Evolutionary conservation across 2,329 filamentous ascomycete genomes (phyloP).

Genomic region (Aspergillus texensis): DNA sequence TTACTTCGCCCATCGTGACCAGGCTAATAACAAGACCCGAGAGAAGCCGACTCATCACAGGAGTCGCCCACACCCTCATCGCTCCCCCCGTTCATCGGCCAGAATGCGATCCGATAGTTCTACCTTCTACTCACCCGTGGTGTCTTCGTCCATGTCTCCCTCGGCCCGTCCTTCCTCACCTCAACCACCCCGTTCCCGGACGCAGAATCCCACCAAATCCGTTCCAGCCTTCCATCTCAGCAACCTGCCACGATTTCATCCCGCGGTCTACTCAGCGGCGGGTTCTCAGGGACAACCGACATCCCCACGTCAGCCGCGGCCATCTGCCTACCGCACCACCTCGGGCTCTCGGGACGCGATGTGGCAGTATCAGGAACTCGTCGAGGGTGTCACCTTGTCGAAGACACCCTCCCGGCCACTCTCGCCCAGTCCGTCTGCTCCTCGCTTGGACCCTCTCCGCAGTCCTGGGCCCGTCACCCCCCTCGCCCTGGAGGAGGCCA

Average conservation of each 20-base stretch:
- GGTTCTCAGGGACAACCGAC: conserved; percentile 33
- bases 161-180: conserved; percentile 36
- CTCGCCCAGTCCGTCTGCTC: conserved; percentile 43
- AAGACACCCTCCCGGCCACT: conserved; percentile 30
- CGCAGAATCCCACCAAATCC: conserved; percentile 39
- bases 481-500: conserved; percentile 43
- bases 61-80: conserved; percentile 18
- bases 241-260: conserved; percentile 50
- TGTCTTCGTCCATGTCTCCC: conserved; percentile 38
- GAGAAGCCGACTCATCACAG: conserved; percentile 12
- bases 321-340: conserved; percentile 34
- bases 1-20: conserved; percentile 37
- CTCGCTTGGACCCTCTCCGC: conserved; percentile 47
- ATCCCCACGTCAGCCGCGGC: conserved; percentile 36
- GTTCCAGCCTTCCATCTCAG: conserved; percentile 42
- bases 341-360: conserved; percentile 41
- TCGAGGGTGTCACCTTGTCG: conserved; percentile 38
- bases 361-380: conserved; percentile 47
- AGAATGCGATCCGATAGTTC: conserved; percentile 39
- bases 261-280: conserved; percentile 45
- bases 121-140: conserved; percentile 34
- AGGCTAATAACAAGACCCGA: conserved; percentile 22
- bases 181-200: conserved; percentile 35
- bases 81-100: conserved; percentile 14
- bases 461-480: conserved; percentile 52